Evolutionary conservation across 495 filamentous ascomycete genomes (phyloP), one percentile per base, ranked within the genome.

Genomic region (Clavariopsis aquatica): DNA sequence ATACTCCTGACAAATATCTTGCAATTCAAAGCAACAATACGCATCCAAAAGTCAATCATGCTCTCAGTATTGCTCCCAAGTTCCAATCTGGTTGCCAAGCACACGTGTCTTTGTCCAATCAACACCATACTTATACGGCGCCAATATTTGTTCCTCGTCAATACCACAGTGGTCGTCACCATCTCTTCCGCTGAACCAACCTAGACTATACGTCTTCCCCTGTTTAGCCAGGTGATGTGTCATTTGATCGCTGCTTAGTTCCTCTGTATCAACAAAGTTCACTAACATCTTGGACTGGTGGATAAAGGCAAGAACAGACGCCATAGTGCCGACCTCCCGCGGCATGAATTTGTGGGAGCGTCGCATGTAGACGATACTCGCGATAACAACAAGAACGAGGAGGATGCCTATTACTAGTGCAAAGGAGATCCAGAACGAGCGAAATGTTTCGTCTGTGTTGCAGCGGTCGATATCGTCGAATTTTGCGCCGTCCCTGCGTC

Each of bases 241-340:
- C 80, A 89, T 87, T 70, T 83, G 69, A 5, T 75, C 73, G 29
- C 83, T 84, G 41, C 77, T 79, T 63, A 86, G 74, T 74, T 82
- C 83, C 54, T 85, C 82, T 28, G 86, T 89, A 17, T 82, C 84
- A 0, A 86, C 84, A 67, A 91, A 91, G 61, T 84, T 80, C 43
- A 84, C 85, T 58, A 90, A 72, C 88, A 90, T 90, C 76, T 87
- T 88, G 69, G 78, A 82, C 71, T 89, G 86, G 69, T 91, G 84
- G 52, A 91, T 85, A 70, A 86, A 91, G 10, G 86, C 88, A 51
- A 91, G 78, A 34, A 91, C 82, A 41, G 82, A 84, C 26, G 86
- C 85, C 57, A 91, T 90, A 10, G 88, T 90, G 28, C 83, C 87
- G 1, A 87, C 87, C 75, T 89, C 87, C 2, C 88, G 81, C 7